Percentiles rank a stretch among this genome's conserved stretches.
These are phyloP conservation scores for Arthrinium puccinioides DNA, from an alignment of 2,329 filamentous ascomycete genomes.

Conservation along the genomic window DNA sequence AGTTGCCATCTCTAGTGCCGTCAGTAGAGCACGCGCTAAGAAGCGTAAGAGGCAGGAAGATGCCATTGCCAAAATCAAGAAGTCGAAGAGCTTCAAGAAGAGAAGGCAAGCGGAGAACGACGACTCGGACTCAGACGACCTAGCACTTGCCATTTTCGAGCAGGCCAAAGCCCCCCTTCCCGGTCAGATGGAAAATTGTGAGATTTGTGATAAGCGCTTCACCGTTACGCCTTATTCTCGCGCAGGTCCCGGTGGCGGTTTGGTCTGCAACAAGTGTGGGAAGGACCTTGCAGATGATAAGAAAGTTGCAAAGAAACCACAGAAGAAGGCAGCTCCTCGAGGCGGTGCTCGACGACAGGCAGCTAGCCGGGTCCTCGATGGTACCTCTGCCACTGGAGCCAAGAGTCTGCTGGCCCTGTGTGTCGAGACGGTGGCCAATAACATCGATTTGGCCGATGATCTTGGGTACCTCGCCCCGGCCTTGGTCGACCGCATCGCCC, in stretches of 20 bases:
- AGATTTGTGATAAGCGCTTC: constrained; percentile 77
- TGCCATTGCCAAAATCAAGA: constrained; percentile 55
- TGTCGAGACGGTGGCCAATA: constrained; percentile 54
- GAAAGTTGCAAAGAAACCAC: constrained; percentile 49
- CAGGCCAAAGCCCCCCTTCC: constrained; percentile 51
- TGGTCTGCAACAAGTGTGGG: constrained; percentile 79
- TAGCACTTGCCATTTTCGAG: constrained; percentile 41
- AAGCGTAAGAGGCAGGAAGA: constrained; percentile 48
- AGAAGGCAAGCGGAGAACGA: constrained; percentile 34
- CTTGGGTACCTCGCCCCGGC: constrained; percentile 51
- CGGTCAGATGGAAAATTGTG: constrained; percentile 85
- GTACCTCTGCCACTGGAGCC: constrained; percentile 56
- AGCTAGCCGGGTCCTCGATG: constrained; percentile 81
- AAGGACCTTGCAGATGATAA: constrained; percentile 64
- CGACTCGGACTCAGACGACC: constrained; percentile 37
- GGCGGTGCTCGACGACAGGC: constrained; percentile 63
- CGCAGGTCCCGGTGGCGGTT: constrained; percentile 70
- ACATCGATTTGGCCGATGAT: constrained; percentile 54
- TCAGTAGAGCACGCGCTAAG: constrained; percentile 22
- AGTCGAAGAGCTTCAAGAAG: constrained; percentile 50
- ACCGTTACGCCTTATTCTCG: constrained; percentile 88
- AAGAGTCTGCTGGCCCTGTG: constrained; percentile 62
- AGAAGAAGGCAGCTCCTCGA: constrained; percentile 40
- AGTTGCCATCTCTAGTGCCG: constrained; percentile 5
- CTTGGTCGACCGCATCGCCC: constrained; percentile 51